These are phyloP conservation scores for Drechslera avenae DNA, from an alignment of 2,329 filamentous ascomycete species.

Conservation along the genomic window DNA sequence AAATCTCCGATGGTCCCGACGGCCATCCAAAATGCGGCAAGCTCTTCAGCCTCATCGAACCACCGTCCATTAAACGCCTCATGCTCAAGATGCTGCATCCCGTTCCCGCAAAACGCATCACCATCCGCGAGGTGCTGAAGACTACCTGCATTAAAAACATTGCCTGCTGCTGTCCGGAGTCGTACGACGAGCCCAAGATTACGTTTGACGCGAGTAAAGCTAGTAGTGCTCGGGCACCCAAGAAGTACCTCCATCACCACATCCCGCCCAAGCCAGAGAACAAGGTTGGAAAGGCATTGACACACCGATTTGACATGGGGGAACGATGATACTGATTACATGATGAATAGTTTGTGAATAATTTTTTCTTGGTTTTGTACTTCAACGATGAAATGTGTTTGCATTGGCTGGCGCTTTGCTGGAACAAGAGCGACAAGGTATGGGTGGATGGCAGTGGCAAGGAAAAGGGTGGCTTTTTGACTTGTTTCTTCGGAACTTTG, in stretches of 20 bases:
- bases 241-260: slow-evolving; percentile 53
- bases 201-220: slow-evolving; percentile 62
- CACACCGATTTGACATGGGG: slow-evolving; percentile 49
- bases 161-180: slow-evolving; percentile 78
- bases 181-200: slow-evolving; percentile 66
- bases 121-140: slow-evolving; percentile 69
- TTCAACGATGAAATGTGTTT: too few relatives aligned
- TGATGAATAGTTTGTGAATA: too few relatives aligned
- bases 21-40: slow-evolving; percentile 69
- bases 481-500: too few relatives aligned
- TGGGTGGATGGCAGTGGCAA: too few relatives aligned
- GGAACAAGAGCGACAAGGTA: too few relatives aligned
- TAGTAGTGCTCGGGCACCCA: slow-evolving; percentile 45
- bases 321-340: slow-evolving; percentile 30
- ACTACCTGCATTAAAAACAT: slow-evolving; percentile 75
- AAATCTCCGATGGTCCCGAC: slow-evolving; percentile 57
- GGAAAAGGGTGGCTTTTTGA: too few relatives aligned
- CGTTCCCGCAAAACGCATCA: slow-evolving; percentile 71
- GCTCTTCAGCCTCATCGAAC: slow-evolving; percentile 71
- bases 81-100: slow-evolving; percentile 84
- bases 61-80: slow-evolving; percentile 67
- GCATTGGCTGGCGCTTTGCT: too few relatives aligned
- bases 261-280: slow-evolving; percentile 49
- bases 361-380: background rate
- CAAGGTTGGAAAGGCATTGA: slow-evolving; percentile 42